phyloP scores from a whole-genome alignment of 352 stramenopile genomes.

The Pythium sp. region DNA sequence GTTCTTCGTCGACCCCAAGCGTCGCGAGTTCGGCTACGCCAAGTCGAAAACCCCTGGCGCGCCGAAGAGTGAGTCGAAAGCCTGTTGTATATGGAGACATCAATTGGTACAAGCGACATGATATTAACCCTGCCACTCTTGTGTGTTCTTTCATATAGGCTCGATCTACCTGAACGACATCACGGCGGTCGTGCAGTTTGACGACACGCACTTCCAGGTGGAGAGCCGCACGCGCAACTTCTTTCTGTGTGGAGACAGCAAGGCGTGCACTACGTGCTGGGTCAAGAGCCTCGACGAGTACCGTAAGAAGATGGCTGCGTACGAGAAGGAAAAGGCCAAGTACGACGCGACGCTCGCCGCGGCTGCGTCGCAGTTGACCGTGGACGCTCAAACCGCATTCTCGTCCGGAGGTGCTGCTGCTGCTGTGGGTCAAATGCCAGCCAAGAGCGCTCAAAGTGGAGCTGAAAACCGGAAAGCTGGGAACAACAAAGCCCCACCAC shows the following conservation, averaged over 20 bases:
- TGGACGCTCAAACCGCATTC: constrained; percentile 4
- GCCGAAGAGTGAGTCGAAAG: constrained; percentile 35
- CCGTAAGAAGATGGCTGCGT: constrained; percentile 22
- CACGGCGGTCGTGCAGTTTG: constrained; percentile 82
- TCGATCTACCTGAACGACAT: constrained; percentile 87
- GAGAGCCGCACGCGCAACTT: constrained; percentile 83
- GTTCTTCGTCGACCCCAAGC: constrained; percentile 82
- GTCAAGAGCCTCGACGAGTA: constrained; percentile 82
- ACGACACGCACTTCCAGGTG: constrained; percentile 85
- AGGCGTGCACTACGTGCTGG: constrained; percentile 76
- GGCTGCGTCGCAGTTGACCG: constrained; percentile 8
- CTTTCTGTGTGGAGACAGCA: constrained; percentile 83
- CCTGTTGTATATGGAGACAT: neutral
- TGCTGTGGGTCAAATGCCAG: neutral
- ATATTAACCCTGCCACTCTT: neutral
- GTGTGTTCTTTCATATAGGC: constrained; percentile 25
- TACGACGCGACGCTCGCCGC: constrained; percentile 22
- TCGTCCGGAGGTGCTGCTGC: neutral
- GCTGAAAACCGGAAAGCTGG: constrained; percentile 1
- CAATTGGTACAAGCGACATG: neutral
- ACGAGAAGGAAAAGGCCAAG: constrained; percentile 33
- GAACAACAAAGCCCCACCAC: neutral
- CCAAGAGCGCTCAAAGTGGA: neutral
- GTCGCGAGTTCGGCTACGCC: constrained; percentile 73
- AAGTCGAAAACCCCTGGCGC: constrained; percentile 41